Evolutionary conservation across 495 filamentous ascomycete species (phyloP).

Genomic region (Penicillium malachiteum): DNA sequence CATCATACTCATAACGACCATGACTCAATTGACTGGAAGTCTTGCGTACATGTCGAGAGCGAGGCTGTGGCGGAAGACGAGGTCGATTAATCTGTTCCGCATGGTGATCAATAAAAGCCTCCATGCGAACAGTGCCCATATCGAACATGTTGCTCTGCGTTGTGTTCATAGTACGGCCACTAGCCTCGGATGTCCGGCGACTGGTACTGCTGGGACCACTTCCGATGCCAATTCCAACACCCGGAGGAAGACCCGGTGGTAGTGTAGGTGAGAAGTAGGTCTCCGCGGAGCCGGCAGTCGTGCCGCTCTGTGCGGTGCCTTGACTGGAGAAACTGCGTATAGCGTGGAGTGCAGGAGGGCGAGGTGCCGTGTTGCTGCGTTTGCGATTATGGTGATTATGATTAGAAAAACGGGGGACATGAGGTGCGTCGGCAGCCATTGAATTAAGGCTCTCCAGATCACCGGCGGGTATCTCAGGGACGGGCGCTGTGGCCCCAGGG

Average conservation of each 20-base stretch:
- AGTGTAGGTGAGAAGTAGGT: constrained; percentile 40
- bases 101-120: constrained; percentile 68
- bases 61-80: constrained; percentile 11
- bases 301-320: constrained; percentile 40
- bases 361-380: constrained; percentile 78
- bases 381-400: constrained; percentile 77
- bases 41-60: constrained; percentile 32
- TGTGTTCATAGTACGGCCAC: constrained; percentile 26
- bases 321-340: constrained; percentile 76
- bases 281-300: constrained; percentile 59
- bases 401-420: constrained; percentile 70
- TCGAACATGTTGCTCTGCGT: constrained; percentile 50
- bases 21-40: constrained; percentile 40
- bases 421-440: constrained; percentile 71
- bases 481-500: constrained; percentile 28
- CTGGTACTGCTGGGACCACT: constrained; percentile 46
- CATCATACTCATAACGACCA: constrained; percentile 31
- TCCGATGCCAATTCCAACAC: constrained; percentile 33
- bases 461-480: constrained; percentile 34
- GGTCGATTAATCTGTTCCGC: constrained; percentile 34
- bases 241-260: constrained; percentile 15
- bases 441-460: constrained; percentile 28
- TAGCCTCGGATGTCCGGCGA: constrained; percentile 47
- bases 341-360: constrained; percentile 53
- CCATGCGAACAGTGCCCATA: constrained; percentile 93